phyloP scores from a whole-genome alignment of 192 early-diverging fungal genomes.

The Dissophora ornata region DNA sequence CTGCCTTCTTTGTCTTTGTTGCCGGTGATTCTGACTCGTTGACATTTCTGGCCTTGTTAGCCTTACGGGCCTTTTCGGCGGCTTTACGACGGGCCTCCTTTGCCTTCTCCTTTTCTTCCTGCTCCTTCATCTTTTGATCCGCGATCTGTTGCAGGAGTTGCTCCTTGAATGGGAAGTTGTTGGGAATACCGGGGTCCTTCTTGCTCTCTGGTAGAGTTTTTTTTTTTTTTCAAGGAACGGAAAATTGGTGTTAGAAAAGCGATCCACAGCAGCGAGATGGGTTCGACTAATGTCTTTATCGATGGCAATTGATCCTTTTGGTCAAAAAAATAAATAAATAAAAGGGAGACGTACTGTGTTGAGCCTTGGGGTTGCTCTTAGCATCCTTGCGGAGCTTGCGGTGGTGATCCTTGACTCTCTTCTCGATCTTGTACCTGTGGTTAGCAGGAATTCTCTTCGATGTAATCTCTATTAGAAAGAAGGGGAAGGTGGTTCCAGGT shows the following conservation, averaged over 20 bases:
- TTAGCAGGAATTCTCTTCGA: conserved; percentile 68
- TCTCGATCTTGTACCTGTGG: conserved; percentile 69
- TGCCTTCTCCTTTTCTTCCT: conserved; percentile 44
- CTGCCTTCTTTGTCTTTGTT: conserved; percentile 19
- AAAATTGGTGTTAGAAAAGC: no score
- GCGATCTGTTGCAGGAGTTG: conserved; percentile 80
- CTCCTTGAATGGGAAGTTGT: conserved; percentile 90
- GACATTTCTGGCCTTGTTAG: conserved; percentile 22
- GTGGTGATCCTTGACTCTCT: conserved; percentile 68
- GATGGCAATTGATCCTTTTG: conserved; percentile 1
- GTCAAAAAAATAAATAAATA: not conserved
- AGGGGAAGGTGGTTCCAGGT: not conserved
- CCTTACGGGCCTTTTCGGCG: conserved; percentile 39
- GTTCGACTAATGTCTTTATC: no score
- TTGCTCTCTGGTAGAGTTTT: conserved; percentile 62
- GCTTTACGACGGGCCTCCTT: conserved; percentile 44
- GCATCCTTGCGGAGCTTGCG: conserved; percentile 65
- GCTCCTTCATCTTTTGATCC: conserved; percentile 44
- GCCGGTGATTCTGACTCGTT: conserved; percentile 17
- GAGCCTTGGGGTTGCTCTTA: conserved; percentile 60
- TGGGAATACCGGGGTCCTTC: conserved; percentile 97
- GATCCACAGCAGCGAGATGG: not conserved
- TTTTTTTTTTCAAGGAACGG: conserved; percentile 13
- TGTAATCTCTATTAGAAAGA: conserved; percentile 54
- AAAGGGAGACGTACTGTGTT: conserved; percentile 34